Evolutionary conservation across 192 early-diverging fungal species (phyloP).

Genomic region (Lunasporangiospora selenospora): DNA sequence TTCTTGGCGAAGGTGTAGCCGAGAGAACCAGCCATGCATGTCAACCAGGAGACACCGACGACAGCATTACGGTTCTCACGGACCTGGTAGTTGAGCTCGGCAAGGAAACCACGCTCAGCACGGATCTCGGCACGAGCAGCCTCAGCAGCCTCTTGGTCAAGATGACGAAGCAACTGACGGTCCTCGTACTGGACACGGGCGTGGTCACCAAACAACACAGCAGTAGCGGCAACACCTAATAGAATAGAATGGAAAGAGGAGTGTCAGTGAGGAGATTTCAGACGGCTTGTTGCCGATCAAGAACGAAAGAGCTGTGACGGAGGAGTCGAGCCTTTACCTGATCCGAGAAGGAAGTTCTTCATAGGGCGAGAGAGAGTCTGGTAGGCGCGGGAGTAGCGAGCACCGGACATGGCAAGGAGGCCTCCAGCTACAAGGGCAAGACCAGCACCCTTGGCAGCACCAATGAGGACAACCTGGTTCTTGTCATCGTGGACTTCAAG

Average conservation of each 20-base stretch:
- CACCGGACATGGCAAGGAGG: conserved; percentile 28
- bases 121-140: conserved; percentile 34
- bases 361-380: conserved; percentile 31
- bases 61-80: conserved; percentile 46
- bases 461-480: conserved; percentile 16
- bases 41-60: conserved; percentile 41
- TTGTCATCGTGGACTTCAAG: conserved; percentile 15
- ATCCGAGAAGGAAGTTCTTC: conserved; percentile 40
- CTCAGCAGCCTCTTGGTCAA: conserved; percentile 40
- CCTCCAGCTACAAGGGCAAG: conserved; percentile 36
- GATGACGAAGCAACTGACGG: conserved; percentile 34
- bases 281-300: too few relatives aligned
- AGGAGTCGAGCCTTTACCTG: conserved; percentile 8
- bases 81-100: conserved; percentile 31
- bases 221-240: conserved; percentile 32
- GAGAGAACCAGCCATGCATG: conserved; percentile 41
- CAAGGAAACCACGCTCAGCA: conserved; percentile 28
- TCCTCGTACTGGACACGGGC: conserved; percentile 44
- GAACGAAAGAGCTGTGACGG: background rate
- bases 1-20: conserved; percentile 39
- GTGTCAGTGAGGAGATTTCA: too few relatives aligned
- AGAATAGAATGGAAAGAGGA: background rate
- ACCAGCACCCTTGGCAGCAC: conserved; percentile 44
- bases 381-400: conserved; percentile 34
- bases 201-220: conserved; percentile 34